Conservation (phyloP, 176 grass and related monocot genomes). For the Oryza meridionalis region DNA sequence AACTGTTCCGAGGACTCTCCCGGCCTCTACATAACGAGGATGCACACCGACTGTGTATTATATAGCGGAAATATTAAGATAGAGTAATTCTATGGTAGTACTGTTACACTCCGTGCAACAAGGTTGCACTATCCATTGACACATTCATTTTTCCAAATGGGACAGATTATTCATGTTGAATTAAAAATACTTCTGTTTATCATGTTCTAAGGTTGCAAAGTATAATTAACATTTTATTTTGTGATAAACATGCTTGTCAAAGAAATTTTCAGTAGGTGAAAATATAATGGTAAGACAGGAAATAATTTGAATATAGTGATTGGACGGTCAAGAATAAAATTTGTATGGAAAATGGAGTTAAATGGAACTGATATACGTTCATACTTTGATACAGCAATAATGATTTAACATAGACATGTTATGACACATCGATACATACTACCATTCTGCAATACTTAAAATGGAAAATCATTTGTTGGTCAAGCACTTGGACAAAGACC, state of each 20-base stretch:
- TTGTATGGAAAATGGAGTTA: background rate
- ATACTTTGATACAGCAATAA: background rate
- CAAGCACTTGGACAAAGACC: slow-evolving; percentile 22
- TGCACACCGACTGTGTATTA: background rate
- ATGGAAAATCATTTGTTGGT: slow-evolving; percentile 12
- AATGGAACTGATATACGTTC: background rate
- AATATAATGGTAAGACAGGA: slow-evolving; percentile 8
- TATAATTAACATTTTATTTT: slow-evolving; percentile 5
- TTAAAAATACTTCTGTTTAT: background rate
- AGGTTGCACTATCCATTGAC: background rate
- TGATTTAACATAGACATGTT: slow-evolving; percentile 7
- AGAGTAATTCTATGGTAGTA: background rate
- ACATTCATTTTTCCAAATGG: slow-evolving; percentile 2
- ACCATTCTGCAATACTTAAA: slow-evolving; percentile 26
- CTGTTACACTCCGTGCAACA: background rate
- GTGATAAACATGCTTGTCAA: slow-evolving; percentile 3
- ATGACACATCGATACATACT: background rate
- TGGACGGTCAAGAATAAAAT: background rate
- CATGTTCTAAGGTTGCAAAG: background rate
- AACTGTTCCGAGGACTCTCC: no score
- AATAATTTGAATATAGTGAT: slow-evolving; percentile 20
- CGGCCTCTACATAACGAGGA: no score
- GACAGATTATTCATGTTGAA: slow-evolving; percentile 4
- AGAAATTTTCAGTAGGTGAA: slow-evolving; percentile 12
- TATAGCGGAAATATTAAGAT: slow-evolving; percentile 13